Evolutionary conservation across 2,329 filamentous ascomycete species (phyloP).

Genomic region (Ceratocystis eucalypticola): DNA sequence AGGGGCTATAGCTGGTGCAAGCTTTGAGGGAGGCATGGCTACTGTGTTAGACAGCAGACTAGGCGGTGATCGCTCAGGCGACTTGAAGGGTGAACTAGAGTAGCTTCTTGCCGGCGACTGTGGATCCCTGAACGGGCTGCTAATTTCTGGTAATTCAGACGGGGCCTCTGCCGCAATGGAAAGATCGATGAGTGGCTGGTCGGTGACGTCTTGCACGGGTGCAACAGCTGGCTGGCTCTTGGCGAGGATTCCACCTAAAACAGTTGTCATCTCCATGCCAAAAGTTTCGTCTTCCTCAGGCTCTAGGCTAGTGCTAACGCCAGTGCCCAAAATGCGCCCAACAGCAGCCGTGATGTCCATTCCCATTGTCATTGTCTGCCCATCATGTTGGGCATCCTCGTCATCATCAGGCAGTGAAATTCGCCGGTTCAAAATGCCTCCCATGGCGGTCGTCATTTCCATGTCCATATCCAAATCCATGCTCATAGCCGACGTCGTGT

Average conservation of each 20-base stretch:
- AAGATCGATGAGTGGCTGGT: constrained; percentile 23
- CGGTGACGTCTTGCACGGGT: neutral
- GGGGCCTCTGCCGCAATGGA: neutral
- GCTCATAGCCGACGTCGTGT: constrained; percentile 31
- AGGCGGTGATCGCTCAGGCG: constrained; percentile 11
- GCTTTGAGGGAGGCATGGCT: neutral
- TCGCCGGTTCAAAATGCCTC: constrained; percentile 51
- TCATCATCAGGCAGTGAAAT: constrained; percentile 30
- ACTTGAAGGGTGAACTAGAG: constrained; percentile 18
- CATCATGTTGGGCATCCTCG: constrained; percentile 20
- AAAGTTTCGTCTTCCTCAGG: constrained; percentile 32
- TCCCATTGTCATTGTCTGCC: constrained; percentile 28
- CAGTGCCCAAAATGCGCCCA: constrained; percentile 38
- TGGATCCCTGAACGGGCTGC: constrained; percentile 10
- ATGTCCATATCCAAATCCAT: constrained; percentile 82
- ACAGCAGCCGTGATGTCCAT: constrained; percentile 52
- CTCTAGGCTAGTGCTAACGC: constrained; percentile 18
- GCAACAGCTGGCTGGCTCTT: neutral
- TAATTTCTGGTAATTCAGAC: constrained; percentile 7
- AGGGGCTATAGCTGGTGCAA: neutral
- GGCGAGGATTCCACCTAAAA: constrained; percentile 47
- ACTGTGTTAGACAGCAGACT: constrained; percentile 1
- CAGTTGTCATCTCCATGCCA: constrained; percentile 56
- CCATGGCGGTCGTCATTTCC: constrained; percentile 78
- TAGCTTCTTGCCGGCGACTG: constrained; percentile 13